phyloP scores from a whole-genome alignment of 139 green algal genomes.

The Volvox africanus region DNA sequence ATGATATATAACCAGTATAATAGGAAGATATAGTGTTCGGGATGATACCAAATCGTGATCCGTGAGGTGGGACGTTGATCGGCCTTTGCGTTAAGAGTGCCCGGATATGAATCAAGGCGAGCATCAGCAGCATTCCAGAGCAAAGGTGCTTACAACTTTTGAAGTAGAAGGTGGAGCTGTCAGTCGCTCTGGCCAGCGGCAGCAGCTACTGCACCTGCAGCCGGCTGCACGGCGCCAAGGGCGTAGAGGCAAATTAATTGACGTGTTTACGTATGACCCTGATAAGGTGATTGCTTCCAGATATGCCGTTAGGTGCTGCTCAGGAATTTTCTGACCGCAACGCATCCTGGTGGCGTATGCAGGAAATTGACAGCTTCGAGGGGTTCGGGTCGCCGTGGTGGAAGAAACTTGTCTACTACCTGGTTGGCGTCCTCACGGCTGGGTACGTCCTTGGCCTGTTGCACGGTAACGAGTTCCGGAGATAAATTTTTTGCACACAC shows the following conservation, averaged over 20 bases:
- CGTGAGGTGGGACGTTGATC: not conserved
- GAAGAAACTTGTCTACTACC: slow-evolving; percentile 54
- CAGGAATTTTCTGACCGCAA: not conserved
- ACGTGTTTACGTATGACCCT: slow-evolving; percentile 14
- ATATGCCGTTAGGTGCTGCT: too few species aligned
- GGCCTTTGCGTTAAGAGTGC: not conserved
- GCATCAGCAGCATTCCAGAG: not conserved
- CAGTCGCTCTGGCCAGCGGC: not conserved
- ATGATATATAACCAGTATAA: too few species aligned
- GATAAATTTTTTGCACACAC: too few species aligned
- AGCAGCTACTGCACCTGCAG: not conserved
- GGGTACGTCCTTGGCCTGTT: slow-evolving; percentile 14
- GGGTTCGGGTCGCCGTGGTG: slow-evolving; percentile 47
- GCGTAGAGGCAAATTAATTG: not conserved
- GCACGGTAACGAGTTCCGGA: too few species aligned
- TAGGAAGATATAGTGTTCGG: too few species aligned
- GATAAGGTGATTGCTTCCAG: slow-evolving; percentile 11
- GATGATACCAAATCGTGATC: too few species aligned
- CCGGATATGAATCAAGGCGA: not conserved
- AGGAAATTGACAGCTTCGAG: slow-evolving; percentile 61
- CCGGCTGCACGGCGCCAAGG: not conserved
- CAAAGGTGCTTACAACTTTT: not conserved
- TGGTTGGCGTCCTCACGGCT: slow-evolving; percentile 33
- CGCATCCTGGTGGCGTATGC: not conserved
- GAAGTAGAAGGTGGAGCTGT: not conserved